A percentile compares a stretch with the other conserved stretches of the same genome.
Conservation (phyloP, 2,329 filamentous ascomycete species). For the Daldinia sp. region DNA sequence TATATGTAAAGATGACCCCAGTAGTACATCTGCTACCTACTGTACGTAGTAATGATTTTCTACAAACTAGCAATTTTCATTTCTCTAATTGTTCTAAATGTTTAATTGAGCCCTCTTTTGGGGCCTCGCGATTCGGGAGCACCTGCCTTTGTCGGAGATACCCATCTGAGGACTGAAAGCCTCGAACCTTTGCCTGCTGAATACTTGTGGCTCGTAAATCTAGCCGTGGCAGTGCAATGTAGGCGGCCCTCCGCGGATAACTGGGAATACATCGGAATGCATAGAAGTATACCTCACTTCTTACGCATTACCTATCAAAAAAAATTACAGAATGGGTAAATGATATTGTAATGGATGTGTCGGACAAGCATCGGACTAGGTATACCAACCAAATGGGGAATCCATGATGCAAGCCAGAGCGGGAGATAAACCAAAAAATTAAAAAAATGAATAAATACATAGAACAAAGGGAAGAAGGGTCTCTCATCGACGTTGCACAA, state of each 20-base stretch:
- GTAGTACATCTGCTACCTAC: constrained; percentile 6
- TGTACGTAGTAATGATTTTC: constrained; percentile 2
- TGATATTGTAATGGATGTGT: constrained; percentile 17
- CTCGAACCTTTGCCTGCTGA: constrained; percentile 33
- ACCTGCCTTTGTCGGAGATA: constrained; percentile 27
- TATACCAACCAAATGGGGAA: constrained; percentile 22
- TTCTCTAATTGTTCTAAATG: not conserved
- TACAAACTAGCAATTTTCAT: not conserved
- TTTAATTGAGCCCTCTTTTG: not conserved
- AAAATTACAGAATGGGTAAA: constrained; percentile 21
- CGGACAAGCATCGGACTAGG: constrained; percentile 27
- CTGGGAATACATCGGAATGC: constrained; percentile 34
- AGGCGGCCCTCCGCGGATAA: constrained; percentile 22
- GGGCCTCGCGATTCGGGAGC: constrained; percentile 12
- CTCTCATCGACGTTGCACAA: constrained; percentile 30
- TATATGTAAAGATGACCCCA: constrained; percentile 13
- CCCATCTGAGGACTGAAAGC: constrained; percentile 6
- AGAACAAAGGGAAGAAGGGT: constrained; percentile 11
- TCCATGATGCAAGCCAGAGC: constrained; percentile 31
- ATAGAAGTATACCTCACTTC: not conserved
- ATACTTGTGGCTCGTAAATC: constrained; percentile 37
- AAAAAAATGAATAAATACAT: constrained; percentile 8
- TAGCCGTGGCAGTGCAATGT: constrained; percentile 39
- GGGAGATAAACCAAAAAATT: constrained; percentile 18
- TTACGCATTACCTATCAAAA: constrained; percentile 3